Percentiles rank a stretch among this genome's conserved stretches.
These are phyloP conservation scores for Sarocladiaceae sp. DNA, from an alignment of 2,329 filamentous ascomycete genomes.

Conservation along the genomic window DNA sequence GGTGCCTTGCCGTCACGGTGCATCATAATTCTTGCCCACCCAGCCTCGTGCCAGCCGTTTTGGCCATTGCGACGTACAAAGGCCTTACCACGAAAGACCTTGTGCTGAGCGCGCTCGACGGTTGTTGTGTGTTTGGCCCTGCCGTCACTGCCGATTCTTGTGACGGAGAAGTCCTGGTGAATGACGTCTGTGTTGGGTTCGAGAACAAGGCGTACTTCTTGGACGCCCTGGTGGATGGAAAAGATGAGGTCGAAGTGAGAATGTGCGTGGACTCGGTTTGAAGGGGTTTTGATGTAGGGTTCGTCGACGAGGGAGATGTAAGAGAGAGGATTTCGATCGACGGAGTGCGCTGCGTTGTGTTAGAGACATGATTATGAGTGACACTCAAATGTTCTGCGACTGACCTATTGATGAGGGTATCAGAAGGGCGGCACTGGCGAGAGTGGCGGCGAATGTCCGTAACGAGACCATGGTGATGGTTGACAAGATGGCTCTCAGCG, in stretches of 20 bases:
- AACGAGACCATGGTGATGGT: slow-evolving; percentile 25
- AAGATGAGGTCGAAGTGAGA: slow-evolving; percentile 85
- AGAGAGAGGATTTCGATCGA: slow-evolving; percentile 68
- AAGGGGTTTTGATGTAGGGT: slow-evolving; percentile 69
- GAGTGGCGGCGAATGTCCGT: slow-evolving; percentile 23
- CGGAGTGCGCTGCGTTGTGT: slow-evolving; percentile 54
- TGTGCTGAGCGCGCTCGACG: slow-evolving; percentile 67
- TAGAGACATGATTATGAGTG: slow-evolving; percentile 16
- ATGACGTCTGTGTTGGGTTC: slow-evolving; percentile 91
- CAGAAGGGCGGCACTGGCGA: slow-evolving; percentile 24
- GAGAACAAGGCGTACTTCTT: slow-evolving; percentile 71
- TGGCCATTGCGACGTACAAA: slow-evolving; percentile 59
- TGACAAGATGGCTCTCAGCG: slow-evolving; percentile 1
- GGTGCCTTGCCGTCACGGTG: slow-evolving; percentile 69
- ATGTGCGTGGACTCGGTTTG: slow-evolving; percentile 70
- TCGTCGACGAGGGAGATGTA: slow-evolving; percentile 69
- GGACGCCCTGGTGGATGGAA: slow-evolving; percentile 57
- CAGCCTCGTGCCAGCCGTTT: slow-evolving; percentile 67
- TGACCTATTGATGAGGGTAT: slow-evolving; percentile 25
- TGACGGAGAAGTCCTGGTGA: slow-evolving; percentile 65
- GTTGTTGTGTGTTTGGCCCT: slow-evolving; percentile 57
- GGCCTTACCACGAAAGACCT: slow-evolving; percentile 75
- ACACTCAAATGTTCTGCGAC: slow-evolving; percentile 9
- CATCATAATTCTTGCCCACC: slow-evolving; percentile 80
- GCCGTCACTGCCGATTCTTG: slow-evolving; percentile 68